Evolutionary conservation across 345 rosid genomes (phyloP), one percentile per base, ranked within the genome.

Genomic region (Boechera retrofracta): DNA sequence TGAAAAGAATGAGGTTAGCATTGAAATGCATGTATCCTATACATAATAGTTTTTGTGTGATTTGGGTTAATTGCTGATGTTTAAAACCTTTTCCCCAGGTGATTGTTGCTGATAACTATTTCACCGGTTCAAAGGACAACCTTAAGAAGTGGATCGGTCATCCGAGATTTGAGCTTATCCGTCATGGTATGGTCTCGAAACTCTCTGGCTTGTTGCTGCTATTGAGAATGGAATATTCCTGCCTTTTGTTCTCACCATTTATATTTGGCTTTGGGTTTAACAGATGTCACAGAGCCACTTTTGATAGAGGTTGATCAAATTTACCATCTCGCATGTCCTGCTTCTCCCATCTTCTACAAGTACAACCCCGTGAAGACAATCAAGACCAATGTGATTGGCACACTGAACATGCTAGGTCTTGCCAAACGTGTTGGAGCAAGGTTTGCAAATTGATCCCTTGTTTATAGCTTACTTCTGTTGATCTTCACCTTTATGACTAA

Each of bases 261-360:
- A 9, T 56, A 4, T 66, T 72, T 71, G 54, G 47, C 64, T 67
- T 44, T 69, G 61, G 67, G 45, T 61, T 83, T 47, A 29, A 62
- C 76, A 92, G 98, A 89, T 89, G 92, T 92, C 58, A 92, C 98
- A 0, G 98, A 88, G 79, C 87, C 98, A 54, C 78, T 94, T 74
- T 75, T 89, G 86, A 69, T 94, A 33, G 98, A 94, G 83, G 98
- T 94, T 45, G 98, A 92, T 81, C 94, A 81, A 85, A 94, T 94
- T 76, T 92, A 94, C 87, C 98, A 94, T 82, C 98, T 94, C 51
- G 98, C 98, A 52, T 94, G 98, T 74, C 98, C 98, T 53, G 98
- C 98, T 77, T 91, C 98, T 79, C 97, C 98, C 39, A 94, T 94
- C 47, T 94, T 94, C 77, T 94, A 94, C 69, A 92, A 94, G 82